phyloP scores from a whole-genome alignment of 2,329 filamentous ascomycete species.

The Penicillium janthinellum region DNA sequence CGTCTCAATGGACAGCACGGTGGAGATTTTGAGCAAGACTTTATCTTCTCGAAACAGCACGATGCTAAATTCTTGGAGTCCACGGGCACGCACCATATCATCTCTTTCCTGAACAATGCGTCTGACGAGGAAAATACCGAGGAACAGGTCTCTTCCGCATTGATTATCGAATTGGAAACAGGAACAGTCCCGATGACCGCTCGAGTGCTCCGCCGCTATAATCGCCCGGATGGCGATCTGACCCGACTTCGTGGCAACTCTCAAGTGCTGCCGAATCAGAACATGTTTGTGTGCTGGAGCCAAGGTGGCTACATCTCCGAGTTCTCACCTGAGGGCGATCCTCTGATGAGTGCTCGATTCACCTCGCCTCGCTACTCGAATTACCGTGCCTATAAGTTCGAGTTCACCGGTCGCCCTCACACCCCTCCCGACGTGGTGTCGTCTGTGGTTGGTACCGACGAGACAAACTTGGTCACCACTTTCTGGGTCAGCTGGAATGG shows the following conservation, averaged over 20 bases:
- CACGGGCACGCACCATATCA: slow-evolving; percentile 33
- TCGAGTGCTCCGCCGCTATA: slow-evolving; percentile 28
- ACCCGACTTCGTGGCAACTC: slow-evolving; percentile 39
- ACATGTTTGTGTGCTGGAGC: slow-evolving; percentile 42
- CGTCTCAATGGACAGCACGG: slow-evolving; percentile 35
- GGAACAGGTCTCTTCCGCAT: slow-evolving; percentile 31
- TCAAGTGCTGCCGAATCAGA: slow-evolving; percentile 38
- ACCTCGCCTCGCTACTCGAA: slow-evolving; percentile 35
- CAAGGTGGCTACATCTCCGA: slow-evolving; percentile 39
- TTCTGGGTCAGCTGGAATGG: slow-evolving; percentile 43
- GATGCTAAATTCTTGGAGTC: slow-evolving; percentile 37
- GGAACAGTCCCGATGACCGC: slow-evolving; percentile 31
- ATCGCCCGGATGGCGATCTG: slow-evolving; percentile 35
- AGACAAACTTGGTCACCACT: slow-evolving; percentile 30
- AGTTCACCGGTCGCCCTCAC: slow-evolving; percentile 37
- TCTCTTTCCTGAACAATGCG: slow-evolving; percentile 40
- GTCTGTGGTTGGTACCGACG: slow-evolving; percentile 31
- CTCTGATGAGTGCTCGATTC: slow-evolving; percentile 39
- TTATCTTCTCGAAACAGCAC: slow-evolving; percentile 41
- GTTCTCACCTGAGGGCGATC: slow-evolving; percentile 29
- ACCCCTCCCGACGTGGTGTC: slow-evolving; percentile 34
- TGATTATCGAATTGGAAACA: slow-evolving; percentile 36
- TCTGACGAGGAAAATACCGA: slow-evolving; percentile 32
- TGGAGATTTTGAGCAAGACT: slow-evolving; percentile 35
- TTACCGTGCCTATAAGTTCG: slow-evolving; percentile 44